phyloP scores from a whole-genome alignment of 129 eudicot genomes.

The Lactuca sativa region DNA sequence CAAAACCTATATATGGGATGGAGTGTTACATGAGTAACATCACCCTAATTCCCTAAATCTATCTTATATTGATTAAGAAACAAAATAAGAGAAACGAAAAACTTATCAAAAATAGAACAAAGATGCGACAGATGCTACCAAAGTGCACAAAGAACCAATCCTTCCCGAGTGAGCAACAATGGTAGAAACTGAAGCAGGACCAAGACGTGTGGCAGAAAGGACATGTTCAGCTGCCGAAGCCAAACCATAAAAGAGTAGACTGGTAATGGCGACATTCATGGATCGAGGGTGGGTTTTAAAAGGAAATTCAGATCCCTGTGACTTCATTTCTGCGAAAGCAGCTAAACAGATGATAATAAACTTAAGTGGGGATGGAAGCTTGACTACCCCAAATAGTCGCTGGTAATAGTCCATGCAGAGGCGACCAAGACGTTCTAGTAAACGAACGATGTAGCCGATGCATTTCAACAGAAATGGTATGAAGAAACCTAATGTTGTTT shows the following conservation, averaged over 20 bases:
- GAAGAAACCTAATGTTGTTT: not conserved
- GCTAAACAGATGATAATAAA: too few species aligned
- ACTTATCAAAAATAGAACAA: not conserved
- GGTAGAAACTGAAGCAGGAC: slow-evolving; percentile 6
- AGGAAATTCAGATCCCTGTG: too few species aligned
- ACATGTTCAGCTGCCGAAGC: not conserved
- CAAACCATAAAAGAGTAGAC: slow-evolving; percentile 1
- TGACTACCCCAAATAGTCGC: not conserved
- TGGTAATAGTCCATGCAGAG: not conserved
- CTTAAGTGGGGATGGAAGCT: not conserved
- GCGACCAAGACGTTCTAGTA: not conserved
- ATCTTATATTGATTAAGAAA: too few species aligned
- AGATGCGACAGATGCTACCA: slow-evolving; percentile 4
- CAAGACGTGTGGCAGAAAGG: not conserved
- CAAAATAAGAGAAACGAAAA: too few species aligned
- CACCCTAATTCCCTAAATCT: too few species aligned
- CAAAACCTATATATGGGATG: too few species aligned
- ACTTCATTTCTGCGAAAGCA: too few species aligned
- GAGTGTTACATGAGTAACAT: too few species aligned
- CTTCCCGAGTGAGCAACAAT: not conserved
- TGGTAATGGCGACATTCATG: not conserved
- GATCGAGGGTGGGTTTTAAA: too few species aligned
- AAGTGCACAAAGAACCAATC: not conserved
- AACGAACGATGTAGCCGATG: not conserved
- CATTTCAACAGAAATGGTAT: not conserved